Base-by-base conservation (phyloP, 306 rosid genomes). In the Vigna mungo region DNA sequence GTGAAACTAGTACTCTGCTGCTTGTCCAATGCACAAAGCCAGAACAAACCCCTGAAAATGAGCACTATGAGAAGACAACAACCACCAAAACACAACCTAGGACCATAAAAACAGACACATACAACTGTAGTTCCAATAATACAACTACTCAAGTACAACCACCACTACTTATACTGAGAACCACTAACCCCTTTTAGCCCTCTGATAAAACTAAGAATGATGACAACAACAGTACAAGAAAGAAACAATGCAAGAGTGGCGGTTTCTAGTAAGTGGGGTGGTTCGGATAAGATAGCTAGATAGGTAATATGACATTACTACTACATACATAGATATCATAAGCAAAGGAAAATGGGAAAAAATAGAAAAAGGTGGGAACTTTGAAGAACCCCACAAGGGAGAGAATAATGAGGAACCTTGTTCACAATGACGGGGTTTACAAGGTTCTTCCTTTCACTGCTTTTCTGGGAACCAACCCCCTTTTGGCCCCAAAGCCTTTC, bases 391-490 rank as follows among this genome's bases (percentile, higher is more conserved):
- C 44, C 74, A 78, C 66, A 84, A 80, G 78, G 80, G 86, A 85
- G 86, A 74, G 84, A 81, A 85, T 83, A 89, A 83, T 81, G 83
- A 84, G 87, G 56, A 84, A 88, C 93, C 90, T 88, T 83, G 96
- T 88, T 78, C 80, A 78, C 92, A 90, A 88, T 90, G 97, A 82
- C 96, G 93, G 85, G 80, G 13, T 78, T 86, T 75, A 81, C 87
- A 86, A 83, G 81, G 82, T 53, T 78, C 43, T 78, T 59, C 64
- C 74, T 74, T 68, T 68, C 53, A 49, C 85, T 80, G 71, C 73
- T 82, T 56, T 73, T 62, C 81, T 63, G 62, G 70, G 75, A 71
- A 65, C 59, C 60, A 27, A 27, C 39, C 63, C 4, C 59, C 53
- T 60, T 68, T 78, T 52, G 51, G 75, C 27, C 75, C 56, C 77